phyloP scores from a whole-genome alignment of 164 flowering plant genomes.

The Echeveria elegans region DNA sequence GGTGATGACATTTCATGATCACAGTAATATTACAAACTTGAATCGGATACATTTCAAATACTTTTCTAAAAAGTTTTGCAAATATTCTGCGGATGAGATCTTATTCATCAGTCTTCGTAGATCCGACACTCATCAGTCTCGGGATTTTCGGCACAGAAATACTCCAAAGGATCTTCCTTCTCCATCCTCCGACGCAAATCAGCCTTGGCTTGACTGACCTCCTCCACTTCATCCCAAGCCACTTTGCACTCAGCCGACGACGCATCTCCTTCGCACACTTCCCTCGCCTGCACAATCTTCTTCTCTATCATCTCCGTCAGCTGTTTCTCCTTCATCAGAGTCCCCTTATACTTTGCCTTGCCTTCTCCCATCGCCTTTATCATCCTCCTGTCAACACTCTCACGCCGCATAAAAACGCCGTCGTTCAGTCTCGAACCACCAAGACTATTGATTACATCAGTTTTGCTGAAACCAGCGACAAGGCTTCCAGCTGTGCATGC shows the following conservation, averaged over 20 bases:
- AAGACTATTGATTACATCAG: neutral
- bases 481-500: neutral
- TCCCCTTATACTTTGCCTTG: conserved; percentile 61
- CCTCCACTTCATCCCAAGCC: conserved; percentile 89
- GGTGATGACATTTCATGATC: neutral
- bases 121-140: too few relatives aligned
- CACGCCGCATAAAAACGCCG: too few relatives aligned
- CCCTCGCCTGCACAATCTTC: conserved; percentile 59
- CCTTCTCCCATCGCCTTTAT: conserved; percentile 27
- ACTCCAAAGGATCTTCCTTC: conserved; percentile 53
- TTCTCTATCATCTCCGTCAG: conserved; percentile 74
- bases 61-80: too few relatives aligned
- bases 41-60: neutral
- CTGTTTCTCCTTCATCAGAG: conserved; percentile 54
- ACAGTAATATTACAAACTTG: neutral
- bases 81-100: too few relatives aligned
- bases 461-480: neutral
- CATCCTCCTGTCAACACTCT: neutral
- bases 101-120: conserved; percentile 44
- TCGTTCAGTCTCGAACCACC: too few relatives aligned
- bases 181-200: conserved; percentile 45
- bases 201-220: conserved; percentile 77
- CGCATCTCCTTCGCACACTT: conserved; percentile 52
- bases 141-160: conserved; percentile 53
- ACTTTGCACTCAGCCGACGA: conserved; percentile 60